phyloP scores from a whole-genome alignment of 768 basidiomycete genomes.

The Solioccasus polychromus region DNA sequence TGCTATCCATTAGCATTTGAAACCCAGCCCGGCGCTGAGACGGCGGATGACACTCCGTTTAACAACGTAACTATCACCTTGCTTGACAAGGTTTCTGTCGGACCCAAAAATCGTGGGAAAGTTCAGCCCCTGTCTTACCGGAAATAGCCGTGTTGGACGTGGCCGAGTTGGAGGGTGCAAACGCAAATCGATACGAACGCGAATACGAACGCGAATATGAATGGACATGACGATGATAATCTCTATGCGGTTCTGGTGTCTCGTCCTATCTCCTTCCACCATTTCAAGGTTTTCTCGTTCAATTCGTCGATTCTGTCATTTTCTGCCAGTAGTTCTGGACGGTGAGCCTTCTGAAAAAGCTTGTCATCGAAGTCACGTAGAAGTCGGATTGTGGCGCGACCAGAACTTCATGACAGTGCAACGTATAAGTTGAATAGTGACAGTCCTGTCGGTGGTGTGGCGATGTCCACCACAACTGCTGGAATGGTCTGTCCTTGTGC shows the following conservation, averaged over 20 bases:
- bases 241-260: background rate
- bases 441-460: constrained; percentile 32
- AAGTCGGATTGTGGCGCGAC: constrained; percentile 25
- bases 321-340: constrained; percentile 6
- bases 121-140: background rate
- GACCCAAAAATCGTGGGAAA: constrained; percentile 1
- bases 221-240: background rate
- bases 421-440: constrained; percentile 41
- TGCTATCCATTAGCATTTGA: too few relatives aligned
- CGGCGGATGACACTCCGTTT: too few relatives aligned
- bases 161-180: too few relatives aligned
- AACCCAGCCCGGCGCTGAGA: too few relatives aligned
- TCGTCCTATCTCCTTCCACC: constrained; percentile 6
- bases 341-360: constrained; percentile 13
- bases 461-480: constrained; percentile 37
- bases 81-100: too few relatives aligned
- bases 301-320: constrained; percentile 5
- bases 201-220: background rate
- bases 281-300: background rate
- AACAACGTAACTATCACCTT: too few relatives aligned
- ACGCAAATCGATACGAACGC: too few relatives aligned
- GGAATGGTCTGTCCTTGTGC: constrained; percentile 43
- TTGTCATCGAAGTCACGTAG: constrained; percentile 29
- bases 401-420: constrained; percentile 36
- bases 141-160: too few relatives aligned